A percentile compares a stretch with the other conserved stretches of the same genome.
These are phyloP conservation scores for Xylaria sp. DNA, from an alignment of 2,329 filamentous ascomycete species.

Conservation along the genomic window DNA sequence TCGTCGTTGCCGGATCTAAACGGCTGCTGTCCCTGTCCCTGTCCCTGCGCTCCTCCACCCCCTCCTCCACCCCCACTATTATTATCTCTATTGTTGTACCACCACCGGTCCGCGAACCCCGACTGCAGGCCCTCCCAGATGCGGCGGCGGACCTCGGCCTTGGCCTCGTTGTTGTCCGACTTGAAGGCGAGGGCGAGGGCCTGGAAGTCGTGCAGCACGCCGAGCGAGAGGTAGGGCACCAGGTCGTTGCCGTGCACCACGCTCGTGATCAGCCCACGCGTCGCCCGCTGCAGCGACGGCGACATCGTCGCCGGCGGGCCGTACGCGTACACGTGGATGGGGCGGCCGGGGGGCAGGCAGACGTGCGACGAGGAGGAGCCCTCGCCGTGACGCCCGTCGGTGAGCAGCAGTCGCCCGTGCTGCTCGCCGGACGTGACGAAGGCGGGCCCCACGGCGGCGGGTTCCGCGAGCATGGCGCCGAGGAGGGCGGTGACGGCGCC, in stretches of 20 bases:
- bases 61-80: too few relatives aligned
- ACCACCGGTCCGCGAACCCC: constrained; percentile 60
- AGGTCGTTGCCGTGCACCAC: constrained; percentile 74
- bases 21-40: too few relatives aligned
- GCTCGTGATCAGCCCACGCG: constrained; percentile 74
- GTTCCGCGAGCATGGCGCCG: constrained; percentile 71
- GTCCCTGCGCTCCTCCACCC: too few relatives aligned
- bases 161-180: constrained; percentile 67
- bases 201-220: constrained; percentile 75
- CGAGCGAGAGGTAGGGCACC: constrained; percentile 73
- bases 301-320: constrained; percentile 76
- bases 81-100: constrained; percentile 57
- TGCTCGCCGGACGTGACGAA: constrained; percentile 64
- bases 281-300: constrained; percentile 67
- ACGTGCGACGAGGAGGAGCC: constrained; percentile 38
- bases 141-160: constrained; percentile 66
- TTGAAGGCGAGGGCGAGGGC: constrained; percentile 73
- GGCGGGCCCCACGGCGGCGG: constrained; percentile 54
- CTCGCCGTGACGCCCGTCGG: constrained; percentile 29
- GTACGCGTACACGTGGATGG: constrained; percentile 80
- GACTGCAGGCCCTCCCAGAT: constrained; percentile 67
- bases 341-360: constrained; percentile 66
- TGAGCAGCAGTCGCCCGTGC: constrained; percentile 45
- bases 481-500: constrained; percentile 71
- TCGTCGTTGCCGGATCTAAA: constrained; percentile 32